Conservation (phyloP, 176 grass and related monocot genomes). For the Aegilops umbellulata region DNA sequence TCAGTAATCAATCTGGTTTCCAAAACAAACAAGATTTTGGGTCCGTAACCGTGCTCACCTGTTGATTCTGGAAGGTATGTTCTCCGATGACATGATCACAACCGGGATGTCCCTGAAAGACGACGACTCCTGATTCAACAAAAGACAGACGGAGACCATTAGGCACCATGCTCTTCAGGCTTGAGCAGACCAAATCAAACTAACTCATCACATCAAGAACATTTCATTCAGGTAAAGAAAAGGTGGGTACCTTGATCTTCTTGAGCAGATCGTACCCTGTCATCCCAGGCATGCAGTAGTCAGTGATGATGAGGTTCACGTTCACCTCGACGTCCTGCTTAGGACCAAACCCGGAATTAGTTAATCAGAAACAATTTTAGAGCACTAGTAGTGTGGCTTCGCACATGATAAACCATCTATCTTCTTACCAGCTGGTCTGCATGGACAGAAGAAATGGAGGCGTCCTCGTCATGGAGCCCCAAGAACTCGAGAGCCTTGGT, state of each 20-base stretch:
- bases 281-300: conserved; percentile 98
- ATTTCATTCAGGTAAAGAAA: not conserved
- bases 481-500: conserved; percentile 78
- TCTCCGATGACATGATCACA: conserved; percentile 97
- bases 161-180: not conserved
- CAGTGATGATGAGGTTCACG: conserved; percentile 95
- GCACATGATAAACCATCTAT: not conserved
- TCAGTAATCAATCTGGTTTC: not conserved
- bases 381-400: not conserved
- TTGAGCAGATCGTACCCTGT: conserved; percentile 94
- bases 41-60: conserved; percentile 50
- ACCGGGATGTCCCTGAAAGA: conserved; percentile 83
- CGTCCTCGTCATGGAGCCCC: conserved; percentile 49
- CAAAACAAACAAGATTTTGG: not conserved
- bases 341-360: conserved; percentile 24
- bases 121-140: conserved; percentile 63
- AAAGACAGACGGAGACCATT: conserved; percentile 9
- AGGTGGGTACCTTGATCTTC: conserved; percentile 74
- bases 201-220: not conserved
- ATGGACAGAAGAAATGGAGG: conserved; percentile 25
- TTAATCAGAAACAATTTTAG: conserved; percentile 13
- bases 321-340: conserved; percentile 76
- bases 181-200: conserved; percentile 18
- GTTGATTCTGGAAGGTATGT: conserved; percentile 91
- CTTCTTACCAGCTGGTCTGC: conserved; percentile 58